phyloP scores from a whole-genome alignment of 176 grass and related monocot genomes.

The Rhynchospora breviuscula region DNA sequence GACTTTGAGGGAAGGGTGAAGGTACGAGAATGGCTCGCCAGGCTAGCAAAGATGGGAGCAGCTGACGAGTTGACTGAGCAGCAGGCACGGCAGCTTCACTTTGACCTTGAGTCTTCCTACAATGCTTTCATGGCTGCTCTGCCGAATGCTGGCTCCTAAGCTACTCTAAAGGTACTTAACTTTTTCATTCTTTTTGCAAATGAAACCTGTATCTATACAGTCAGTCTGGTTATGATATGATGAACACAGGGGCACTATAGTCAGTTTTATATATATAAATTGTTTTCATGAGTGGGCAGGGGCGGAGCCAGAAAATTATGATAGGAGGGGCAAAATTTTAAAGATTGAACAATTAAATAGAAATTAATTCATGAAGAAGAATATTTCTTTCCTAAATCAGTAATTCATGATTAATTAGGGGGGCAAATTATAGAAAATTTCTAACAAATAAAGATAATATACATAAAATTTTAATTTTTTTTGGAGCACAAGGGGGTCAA shows the following conservation, averaged over 20 bases:
- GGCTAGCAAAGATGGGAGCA: constrained; percentile 83
- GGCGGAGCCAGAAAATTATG: no score
- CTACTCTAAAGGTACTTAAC: constrained; percentile 7
- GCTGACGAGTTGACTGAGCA: constrained; percentile 89
- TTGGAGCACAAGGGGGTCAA: no score
- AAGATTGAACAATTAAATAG: no score
- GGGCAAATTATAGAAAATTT: no score
- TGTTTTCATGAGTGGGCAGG: no score
- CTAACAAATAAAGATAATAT: no score
- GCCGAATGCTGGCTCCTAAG: constrained; percentile 53
- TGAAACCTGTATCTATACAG: not conserved
- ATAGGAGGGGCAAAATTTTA: no score
- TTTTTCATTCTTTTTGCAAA: constrained; percentile 6
- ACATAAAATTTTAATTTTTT: no score
- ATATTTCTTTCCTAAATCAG: no score
- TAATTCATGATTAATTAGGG: no score
- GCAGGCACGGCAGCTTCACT: constrained; percentile 89
- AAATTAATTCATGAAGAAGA: no score
- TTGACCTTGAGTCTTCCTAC: constrained; percentile 86
- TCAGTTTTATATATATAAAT: not conserved
- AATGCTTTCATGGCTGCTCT: constrained; percentile 81
- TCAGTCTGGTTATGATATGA: not conserved
- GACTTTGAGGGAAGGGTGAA: constrained; percentile 93
- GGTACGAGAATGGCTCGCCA: constrained; percentile 75
- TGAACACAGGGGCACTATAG: not conserved